phyloP scores from a whole-genome alignment of 73 alveolate species.

The Paramecium octaurelia region DNA sequence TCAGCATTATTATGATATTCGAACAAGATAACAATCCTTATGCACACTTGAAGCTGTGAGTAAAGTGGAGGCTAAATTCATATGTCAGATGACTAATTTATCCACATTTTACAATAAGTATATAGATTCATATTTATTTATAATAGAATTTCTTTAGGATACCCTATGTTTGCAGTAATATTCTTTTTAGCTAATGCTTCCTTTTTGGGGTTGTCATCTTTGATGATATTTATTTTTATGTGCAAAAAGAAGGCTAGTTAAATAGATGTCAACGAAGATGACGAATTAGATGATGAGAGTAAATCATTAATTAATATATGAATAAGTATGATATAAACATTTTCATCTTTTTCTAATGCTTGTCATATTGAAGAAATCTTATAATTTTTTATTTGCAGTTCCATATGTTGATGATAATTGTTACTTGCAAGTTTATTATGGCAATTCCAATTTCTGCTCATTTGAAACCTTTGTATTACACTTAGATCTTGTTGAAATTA shows the following conservation, averaged over 20 bases:
- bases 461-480: not conserved
- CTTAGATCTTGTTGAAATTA: not conserved
- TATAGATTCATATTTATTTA: not conserved
- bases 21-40: constrained; percentile 21
- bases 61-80: constrained; percentile 30
- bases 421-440: not conserved
- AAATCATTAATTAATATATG: constrained; percentile 14
- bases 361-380: constrained; percentile 3
- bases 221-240: constrained; percentile 34
- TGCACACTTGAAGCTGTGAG: constrained; percentile 50
- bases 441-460: not conserved
- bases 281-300: constrained; percentile 12
- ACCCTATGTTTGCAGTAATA: constrained; percentile 58
- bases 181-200: constrained; percentile 59
- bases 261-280: constrained; percentile 55
- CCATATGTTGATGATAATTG: not conserved
- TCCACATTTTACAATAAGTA: constrained; percentile 62
- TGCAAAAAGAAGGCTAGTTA: constrained; percentile 24
- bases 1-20: constrained; percentile 52
- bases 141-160: constrained; percentile 52
- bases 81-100: constrained; percentile 55
- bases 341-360: constrained; percentile 4
- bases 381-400: not conserved
- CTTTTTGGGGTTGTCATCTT: not conserved
- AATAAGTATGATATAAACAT: not conserved